These are phyloP conservation scores for Eucommia ulmoides DNA, from an alignment of 257 asterid genomes.

Conservation along the genomic window DNA sequence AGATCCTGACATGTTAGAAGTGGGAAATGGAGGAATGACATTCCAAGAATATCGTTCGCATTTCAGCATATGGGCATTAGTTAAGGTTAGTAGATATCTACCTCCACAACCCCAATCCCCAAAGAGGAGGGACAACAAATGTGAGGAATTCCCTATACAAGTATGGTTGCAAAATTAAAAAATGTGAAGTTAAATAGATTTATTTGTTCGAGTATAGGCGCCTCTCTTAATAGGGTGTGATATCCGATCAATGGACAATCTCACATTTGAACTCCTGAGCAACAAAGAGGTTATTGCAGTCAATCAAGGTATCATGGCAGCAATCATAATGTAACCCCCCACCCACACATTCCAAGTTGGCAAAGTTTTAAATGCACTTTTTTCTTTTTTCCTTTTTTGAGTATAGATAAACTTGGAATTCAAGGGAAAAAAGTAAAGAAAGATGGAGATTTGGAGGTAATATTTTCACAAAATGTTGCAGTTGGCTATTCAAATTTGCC, in stretches of 20 bases:
- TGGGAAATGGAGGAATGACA: conserved; percentile 93
- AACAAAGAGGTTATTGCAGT: conserved; percentile 77
- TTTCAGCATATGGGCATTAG: conserved; percentile 93
- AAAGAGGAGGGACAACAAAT: no score
- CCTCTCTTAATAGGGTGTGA: conserved; percentile 91
- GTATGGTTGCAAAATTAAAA: no score
- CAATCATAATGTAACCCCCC: no score
- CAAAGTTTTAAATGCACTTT: not conserved
- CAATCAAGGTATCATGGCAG: conserved; percentile 62
- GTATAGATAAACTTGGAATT: conserved; percentile 52
- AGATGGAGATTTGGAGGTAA: conserved; percentile 64
- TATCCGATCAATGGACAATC: conserved; percentile 45
- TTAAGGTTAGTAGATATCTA: no score
- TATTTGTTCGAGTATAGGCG: conserved; percentile 42
- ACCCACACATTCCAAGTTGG: no score
- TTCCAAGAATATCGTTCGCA: conserved; percentile 70
- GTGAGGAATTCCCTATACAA: no score
- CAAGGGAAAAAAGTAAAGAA: conserved; percentile 62
- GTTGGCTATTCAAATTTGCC: not conserved
- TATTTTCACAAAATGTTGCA: not conserved
- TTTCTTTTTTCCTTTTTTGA: conserved; percentile 5
- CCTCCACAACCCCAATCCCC: no score
- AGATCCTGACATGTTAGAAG: conserved; percentile 99
- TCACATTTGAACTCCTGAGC: conserved; percentile 34
- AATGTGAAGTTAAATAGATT: not conserved